Evolutionary conservation across 2,329 filamentous ascomycete species (phyloP).

Genomic region (Ascochyta lentis): DNA sequence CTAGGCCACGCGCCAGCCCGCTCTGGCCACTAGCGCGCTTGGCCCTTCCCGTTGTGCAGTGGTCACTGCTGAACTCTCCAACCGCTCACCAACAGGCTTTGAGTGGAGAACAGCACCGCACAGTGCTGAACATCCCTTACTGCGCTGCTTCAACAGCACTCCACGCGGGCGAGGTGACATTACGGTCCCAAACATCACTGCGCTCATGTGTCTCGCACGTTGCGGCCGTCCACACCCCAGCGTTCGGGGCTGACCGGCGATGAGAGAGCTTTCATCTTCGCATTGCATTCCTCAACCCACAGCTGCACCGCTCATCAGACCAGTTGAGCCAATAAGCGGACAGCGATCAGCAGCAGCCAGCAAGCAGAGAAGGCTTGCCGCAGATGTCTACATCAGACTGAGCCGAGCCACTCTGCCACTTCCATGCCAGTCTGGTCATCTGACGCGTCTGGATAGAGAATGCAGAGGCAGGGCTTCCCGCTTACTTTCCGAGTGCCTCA

Average conservation of each 20-base stretch:
- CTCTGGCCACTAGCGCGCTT: conserved; percentile 27
- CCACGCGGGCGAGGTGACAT: conserved; percentile 42
- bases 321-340: conserved; percentile 26
- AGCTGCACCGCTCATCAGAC: conserved; percentile 25
- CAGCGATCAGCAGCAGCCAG: conserved; percentile 19
- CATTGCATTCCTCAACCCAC: conserved; percentile 46
- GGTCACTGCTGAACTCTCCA: conserved; percentile 26
- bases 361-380: conserved; percentile 32
- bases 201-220: conserved; percentile 48
- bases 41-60: conserved; percentile 28
- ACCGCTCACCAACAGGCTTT: conserved; percentile 22
- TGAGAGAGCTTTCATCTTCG: conserved; percentile 29
- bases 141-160: conserved; percentile 18
- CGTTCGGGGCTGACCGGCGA: conserved; percentile 36
- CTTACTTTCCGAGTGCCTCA: conserved; percentile 37
- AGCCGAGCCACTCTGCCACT: conserved; percentile 25
- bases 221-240: conserved; percentile 36
- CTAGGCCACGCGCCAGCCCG: conserved; percentile 27
- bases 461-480: conserved; percentile 33
- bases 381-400: conserved; percentile 38
- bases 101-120: conserved; percentile 20
- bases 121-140: conserved; percentile 25
- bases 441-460: conserved; percentile 38
- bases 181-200: conserved; percentile 28
- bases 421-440: conserved; percentile 39